phyloP scores from a whole-genome alignment of 805 yeast genomes.

The Vanderwaltozyma tropicalis region DNA sequence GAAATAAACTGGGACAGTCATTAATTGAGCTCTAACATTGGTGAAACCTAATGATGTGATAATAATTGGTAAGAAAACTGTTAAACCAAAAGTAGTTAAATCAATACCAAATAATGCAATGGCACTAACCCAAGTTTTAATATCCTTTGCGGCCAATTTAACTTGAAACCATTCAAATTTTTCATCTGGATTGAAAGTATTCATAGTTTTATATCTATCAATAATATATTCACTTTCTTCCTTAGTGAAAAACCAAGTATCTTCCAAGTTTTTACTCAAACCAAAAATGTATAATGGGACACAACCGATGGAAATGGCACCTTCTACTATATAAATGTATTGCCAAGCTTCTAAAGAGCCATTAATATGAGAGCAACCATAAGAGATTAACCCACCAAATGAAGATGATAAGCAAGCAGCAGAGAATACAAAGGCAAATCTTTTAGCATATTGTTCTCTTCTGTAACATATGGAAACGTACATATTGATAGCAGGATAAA shows the following conservation, averaged over 20 bases:
- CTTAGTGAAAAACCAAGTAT: constrained; percentile 32
- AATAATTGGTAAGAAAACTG: constrained; percentile 35
- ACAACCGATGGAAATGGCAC: constrained; percentile 33
- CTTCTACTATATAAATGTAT: constrained; percentile 43
- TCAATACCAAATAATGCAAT: constrained; percentile 31
- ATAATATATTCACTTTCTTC: constrained; percentile 32
- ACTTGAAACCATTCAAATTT: constrained; percentile 31
- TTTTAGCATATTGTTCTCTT: constrained; percentile 37
- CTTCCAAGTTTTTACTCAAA: constrained; percentile 33
- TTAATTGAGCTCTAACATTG: constrained; percentile 64
- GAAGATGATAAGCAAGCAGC: constrained; percentile 47
- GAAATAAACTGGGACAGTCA: constrained; percentile 82
- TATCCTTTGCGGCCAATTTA: constrained; percentile 22
- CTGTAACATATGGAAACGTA: constrained; percentile 39
- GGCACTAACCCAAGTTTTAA: constrained; percentile 25
- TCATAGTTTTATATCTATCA: constrained; percentile 29
- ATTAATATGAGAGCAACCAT: constrained; percentile 34
- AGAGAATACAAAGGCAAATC: constrained; percentile 40
- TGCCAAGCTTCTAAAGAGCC: constrained; percentile 40
- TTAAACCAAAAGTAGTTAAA: constrained; percentile 31
- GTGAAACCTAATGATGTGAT: constrained; percentile 35
- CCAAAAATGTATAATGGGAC: constrained; percentile 30
- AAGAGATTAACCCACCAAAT: constrained; percentile 45
- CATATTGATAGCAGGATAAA: constrained; percentile 40
- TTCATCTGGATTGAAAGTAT: constrained; percentile 29